Conservation (phyloP, 2,329 filamentous ascomycete species). For the Chaetomiaceae sp. region DNA sequence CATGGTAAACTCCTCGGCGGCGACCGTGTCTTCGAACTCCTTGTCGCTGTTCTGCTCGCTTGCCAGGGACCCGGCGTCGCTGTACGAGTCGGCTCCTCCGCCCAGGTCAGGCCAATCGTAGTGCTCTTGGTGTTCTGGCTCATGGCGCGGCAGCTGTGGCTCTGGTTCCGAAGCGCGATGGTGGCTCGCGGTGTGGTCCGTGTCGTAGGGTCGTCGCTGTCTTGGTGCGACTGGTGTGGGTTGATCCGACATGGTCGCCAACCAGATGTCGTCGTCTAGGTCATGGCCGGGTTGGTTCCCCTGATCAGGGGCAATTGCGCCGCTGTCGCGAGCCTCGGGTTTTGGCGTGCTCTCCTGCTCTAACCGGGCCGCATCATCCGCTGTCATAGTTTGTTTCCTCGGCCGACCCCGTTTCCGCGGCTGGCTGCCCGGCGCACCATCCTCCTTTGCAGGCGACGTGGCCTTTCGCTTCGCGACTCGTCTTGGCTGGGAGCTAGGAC, state of each 20-base stretch:
- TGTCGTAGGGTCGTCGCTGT: conserved; percentile 2
- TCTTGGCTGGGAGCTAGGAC: conserved; percentile 16
- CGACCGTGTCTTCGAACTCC: conserved; percentile 28
- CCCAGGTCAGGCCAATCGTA: conserved; percentile 22
- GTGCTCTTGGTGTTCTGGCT: conserved; percentile 11
- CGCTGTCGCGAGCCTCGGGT: conserved; percentile 8
- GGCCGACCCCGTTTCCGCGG: conserved; percentile 32
- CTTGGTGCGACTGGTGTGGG: conserved; percentile 18
- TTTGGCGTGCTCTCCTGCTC: conserved; percentile 21
- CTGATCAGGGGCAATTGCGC: not conserved
- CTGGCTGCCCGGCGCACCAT: conserved; percentile 21
- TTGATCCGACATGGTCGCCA: conserved; percentile 38
- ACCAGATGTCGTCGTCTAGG: conserved; percentile 44
- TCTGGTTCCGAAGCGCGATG: not conserved
- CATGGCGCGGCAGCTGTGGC: conserved; percentile 11
- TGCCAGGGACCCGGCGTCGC: conserved; percentile 26
- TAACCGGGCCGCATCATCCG: conserved; percentile 26
- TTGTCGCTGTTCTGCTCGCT: conserved; percentile 42
- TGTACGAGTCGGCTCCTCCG: conserved; percentile 24
- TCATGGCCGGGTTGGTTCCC: conserved; percentile 1
- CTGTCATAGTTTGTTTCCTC: conserved; percentile 23
- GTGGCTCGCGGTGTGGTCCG: not conserved
- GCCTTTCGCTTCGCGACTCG: conserved; percentile 26
- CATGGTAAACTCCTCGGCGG: conserved; percentile 54
- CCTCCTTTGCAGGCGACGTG: conserved; percentile 28